Evolutionary conservation across 441 rosid species (phyloP).

Genomic region (Lepidium campestre): DNA sequence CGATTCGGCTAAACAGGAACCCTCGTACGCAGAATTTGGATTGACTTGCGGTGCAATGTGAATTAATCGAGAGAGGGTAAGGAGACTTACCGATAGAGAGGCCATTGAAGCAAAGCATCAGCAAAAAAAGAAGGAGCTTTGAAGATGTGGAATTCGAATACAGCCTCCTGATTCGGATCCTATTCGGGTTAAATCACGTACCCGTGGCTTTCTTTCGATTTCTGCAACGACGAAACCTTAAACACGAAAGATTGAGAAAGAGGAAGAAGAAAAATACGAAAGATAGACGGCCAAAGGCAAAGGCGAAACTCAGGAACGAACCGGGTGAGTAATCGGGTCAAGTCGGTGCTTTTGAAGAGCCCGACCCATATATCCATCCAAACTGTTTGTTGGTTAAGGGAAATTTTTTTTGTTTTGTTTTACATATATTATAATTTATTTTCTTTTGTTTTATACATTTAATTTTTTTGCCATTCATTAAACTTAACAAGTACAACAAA

Average conservation of each 20-base stretch:
- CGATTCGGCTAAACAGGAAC: background rate
- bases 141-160: background rate
- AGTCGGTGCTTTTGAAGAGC: background rate
- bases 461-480: too few relatives aligned
- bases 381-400: background rate
- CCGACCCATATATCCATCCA: background rate
- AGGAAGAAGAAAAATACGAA: background rate
- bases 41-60: slow-evolving; percentile 2
- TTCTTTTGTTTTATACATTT: too few relatives aligned
- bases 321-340: slow-evolving; percentile 14
- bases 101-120: background rate
- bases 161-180: background rate
- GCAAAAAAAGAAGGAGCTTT: background rate
- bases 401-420: too few relatives aligned
- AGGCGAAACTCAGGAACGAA: background rate
- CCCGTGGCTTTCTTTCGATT: slow-evolving; percentile 4
- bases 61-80: background rate
- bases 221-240: slow-evolving; percentile 1
- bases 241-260: background rate
- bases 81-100: slow-evolving; percentile 10
- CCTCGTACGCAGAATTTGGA: background rate
- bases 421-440: too few relatives aligned
- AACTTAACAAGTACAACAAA: too few relatives aligned
- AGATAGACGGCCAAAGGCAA: background rate
- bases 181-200: background rate